phyloP scores from a whole-genome alignment of 768 basidiomycete genomes.

The Lyophyllum semitale region DNA sequence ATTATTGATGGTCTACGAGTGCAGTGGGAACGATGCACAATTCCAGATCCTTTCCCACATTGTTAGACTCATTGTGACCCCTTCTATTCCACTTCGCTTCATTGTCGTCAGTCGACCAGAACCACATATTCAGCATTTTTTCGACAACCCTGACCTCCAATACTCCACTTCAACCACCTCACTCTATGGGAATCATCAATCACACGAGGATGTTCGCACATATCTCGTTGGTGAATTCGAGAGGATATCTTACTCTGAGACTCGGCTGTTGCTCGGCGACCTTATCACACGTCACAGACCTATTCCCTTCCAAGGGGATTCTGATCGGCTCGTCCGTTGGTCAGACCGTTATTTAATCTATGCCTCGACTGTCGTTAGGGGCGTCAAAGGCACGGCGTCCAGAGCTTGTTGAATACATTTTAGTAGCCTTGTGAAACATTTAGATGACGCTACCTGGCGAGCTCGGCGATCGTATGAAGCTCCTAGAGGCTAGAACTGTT shows the following conservation, averaged over 20 bases:
- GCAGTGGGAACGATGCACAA: constrained; percentile 12
- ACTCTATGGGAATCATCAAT: not conserved
- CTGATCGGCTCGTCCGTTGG: not conserved
- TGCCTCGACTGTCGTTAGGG: not conserved
- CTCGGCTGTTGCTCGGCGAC: not conserved
- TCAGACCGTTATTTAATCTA: not conserved
- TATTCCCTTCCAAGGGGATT: not conserved
- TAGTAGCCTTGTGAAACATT: too few relatives aligned
- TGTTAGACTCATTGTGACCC: not conserved
- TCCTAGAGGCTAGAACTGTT: too few relatives aligned
- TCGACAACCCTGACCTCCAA: not conserved
- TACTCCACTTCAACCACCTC: not conserved
- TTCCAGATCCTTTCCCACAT: constrained; percentile 14
- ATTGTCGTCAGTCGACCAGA: constrained; percentile 29
- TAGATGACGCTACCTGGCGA: too few relatives aligned
- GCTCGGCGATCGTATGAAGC: too few relatives aligned
- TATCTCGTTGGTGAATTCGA: not conserved
- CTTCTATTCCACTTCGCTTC: constrained; percentile 20
- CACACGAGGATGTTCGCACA: not conserved
- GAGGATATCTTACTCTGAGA: not conserved
- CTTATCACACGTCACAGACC: not conserved
- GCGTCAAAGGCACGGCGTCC: too few relatives aligned
- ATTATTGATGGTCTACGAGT: constrained; percentile 32
- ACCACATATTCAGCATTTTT: constrained; percentile 16
- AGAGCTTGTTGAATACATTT: too few relatives aligned